Conservation (phyloP, 176 grass and related monocot genomes). For the Miscanthus lutarioriparius region DNA sequence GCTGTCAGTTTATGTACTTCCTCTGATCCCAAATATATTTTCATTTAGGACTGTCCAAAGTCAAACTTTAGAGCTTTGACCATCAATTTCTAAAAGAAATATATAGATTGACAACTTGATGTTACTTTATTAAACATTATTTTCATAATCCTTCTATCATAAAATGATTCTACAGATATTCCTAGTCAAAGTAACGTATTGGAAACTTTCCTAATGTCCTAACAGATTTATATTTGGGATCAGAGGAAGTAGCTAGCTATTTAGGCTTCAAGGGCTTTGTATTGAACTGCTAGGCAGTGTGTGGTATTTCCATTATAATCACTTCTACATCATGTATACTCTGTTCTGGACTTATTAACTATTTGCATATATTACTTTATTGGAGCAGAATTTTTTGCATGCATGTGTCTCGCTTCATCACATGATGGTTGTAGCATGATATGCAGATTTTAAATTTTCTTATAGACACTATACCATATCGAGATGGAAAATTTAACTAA, state of each 20-base stretch:
- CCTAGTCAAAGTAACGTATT: no score
- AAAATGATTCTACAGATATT: no score
- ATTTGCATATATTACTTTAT: not conserved
- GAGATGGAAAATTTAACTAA: not conserved
- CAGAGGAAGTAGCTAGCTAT: not conserved
- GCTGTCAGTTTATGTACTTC: not conserved
- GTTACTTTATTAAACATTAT: no score
- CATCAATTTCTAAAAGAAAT: no score
- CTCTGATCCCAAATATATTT: not conserved
- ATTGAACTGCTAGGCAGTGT: conserved; percentile 2
- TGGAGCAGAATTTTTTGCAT: not conserved
- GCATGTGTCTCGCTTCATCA: not conserved
- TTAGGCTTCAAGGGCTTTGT: not conserved
- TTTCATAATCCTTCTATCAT: no score
- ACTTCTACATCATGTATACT: conserved; percentile 4
- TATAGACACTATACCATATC: not conserved
- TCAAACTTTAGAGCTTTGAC: no score
- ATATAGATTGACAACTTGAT: no score
- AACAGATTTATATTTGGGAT: no score
- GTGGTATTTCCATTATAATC: not conserved
- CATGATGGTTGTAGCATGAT: conserved; percentile 16
- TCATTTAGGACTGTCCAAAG: no score
- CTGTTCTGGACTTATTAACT: conserved; percentile 2
- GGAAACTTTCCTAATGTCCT: no score
- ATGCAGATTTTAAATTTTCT: not conserved